Evolutionary conservation across 148 eudicot species (phyloP).

Genomic region (Camellia japonica): DNA sequence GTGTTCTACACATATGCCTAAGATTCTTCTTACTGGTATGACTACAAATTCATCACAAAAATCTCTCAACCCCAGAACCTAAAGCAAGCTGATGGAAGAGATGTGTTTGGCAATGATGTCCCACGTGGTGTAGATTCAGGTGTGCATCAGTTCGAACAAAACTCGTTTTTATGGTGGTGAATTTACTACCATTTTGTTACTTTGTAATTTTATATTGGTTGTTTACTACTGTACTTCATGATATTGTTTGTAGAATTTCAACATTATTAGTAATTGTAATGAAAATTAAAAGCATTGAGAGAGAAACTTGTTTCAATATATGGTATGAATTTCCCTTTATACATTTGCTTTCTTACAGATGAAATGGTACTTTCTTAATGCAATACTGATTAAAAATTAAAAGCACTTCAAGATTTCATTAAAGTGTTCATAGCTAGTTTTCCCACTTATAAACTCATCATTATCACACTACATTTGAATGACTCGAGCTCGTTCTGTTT

Average conservation of each 20-base stretch:
- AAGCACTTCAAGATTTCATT: not conserved
- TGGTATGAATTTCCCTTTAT: not conserved
- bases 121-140: no score
- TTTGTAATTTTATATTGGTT: not conserved
- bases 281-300: not conserved
- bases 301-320: not conserved
- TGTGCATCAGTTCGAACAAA: no score
- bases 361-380: not conserved
- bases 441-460: conserved; percentile 9
- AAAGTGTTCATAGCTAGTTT: not conserved
- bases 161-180: not conserved
- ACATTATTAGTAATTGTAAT: conserved; percentile 11
- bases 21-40: conserved; percentile 6
- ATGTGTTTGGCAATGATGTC: not conserved
- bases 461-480: not conserved
- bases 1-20: conserved; percentile 24
- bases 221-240: not conserved
- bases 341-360: not conserved
- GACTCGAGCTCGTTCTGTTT: not conserved
- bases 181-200: conserved; percentile 10
- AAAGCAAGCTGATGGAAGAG: conserved; percentile 10
- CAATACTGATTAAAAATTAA: not conserved
- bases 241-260: conserved; percentile 16
- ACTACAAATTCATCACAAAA: not conserved
- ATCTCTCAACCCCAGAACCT: conserved; percentile 10